Evolutionary conservation across 257 asterid species (phyloP).

Genomic region (Solanum sitiens): DNA sequence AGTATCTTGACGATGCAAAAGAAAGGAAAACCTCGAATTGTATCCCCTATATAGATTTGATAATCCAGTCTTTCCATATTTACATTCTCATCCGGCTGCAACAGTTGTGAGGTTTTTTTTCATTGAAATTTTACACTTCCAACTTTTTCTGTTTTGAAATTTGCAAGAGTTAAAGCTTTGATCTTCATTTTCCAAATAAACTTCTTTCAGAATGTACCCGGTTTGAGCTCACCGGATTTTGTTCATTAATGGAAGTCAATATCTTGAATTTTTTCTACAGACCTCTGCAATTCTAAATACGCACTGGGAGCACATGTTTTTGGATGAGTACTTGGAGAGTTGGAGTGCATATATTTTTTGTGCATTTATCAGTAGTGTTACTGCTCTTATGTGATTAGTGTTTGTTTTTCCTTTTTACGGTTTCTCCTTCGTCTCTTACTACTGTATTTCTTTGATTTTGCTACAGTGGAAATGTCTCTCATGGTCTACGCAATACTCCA

Average conservation of each 20-base stretch:
- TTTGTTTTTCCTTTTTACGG: not conserved
- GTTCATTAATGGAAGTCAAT: not conserved
- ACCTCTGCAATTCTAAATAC: not conserved
- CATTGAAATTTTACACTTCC: not conserved
- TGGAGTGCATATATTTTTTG: not conserved
- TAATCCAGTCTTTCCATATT: not conserved
- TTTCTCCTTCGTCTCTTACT: not conserved
- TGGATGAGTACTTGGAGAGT: not conserved
- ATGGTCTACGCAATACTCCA: constrained; percentile 77
- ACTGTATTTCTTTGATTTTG: constrained; percentile 4
- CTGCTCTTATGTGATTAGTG: not conserved
- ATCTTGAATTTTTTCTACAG: not conserved
- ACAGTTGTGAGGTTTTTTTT: not conserved
- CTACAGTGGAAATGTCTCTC: constrained; percentile 75
- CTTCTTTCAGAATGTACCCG: not conserved
- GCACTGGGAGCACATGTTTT: not conserved
- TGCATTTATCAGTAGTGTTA: not conserved
- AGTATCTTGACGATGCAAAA: not conserved
- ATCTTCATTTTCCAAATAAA: not conserved
- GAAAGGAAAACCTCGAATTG: not conserved
- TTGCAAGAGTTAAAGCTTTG: not conserved
- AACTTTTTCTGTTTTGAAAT: not conserved
- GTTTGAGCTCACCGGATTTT: not conserved
- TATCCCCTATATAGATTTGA: not conserved
- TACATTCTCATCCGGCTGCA: not conserved